These are phyloP conservation scores for Venturia effusa DNA, from an alignment of 2,329 filamentous ascomycete species.

Conservation along the genomic window DNA sequence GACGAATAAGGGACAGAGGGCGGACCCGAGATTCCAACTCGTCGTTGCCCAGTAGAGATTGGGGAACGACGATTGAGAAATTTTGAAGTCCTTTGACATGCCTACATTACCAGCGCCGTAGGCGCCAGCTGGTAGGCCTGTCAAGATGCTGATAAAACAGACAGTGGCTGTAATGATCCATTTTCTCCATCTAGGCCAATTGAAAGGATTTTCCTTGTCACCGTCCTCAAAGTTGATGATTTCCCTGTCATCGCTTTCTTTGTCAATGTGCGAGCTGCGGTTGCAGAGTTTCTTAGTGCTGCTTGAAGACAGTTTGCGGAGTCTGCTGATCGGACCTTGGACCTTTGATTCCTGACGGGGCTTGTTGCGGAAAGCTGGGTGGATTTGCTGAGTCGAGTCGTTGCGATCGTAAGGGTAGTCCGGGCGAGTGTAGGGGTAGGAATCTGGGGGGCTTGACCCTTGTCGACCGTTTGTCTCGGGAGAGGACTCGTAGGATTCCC, in stretches of 20 bases:
- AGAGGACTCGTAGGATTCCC: background rate
- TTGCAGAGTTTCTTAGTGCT: background rate
- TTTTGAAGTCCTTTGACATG: slow-evolving; percentile 22
- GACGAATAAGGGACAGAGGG: slow-evolving; percentile 24
- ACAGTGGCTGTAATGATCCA: slow-evolving; percentile 23
- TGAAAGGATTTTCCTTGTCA: background rate
- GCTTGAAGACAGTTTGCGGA: background rate
- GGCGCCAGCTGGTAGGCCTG: slow-evolving; percentile 27
- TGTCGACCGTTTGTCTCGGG: background rate
- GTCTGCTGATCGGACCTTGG: background rate
- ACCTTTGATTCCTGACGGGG: background rate
- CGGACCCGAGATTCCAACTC: slow-evolving; percentile 27
- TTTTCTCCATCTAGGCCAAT: slow-evolving; percentile 16
- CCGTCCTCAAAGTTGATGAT: background rate
- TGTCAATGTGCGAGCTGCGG: background rate
- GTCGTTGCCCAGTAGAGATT: slow-evolving; percentile 29
- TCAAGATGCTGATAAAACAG: slow-evolving; percentile 22
- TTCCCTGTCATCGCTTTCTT: background rate
- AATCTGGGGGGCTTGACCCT: background rate
- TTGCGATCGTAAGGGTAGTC: background rate
- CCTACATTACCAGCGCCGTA: slow-evolving; percentile 24
- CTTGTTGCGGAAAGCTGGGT: background rate
- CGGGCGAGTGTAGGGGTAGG: background rate
- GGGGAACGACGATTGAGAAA: slow-evolving; percentile 26
- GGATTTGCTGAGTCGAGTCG: background rate